Base-by-base conservation (phyloP, 768 basidiomycete genomes). In the Kwoniella heveanensis region DNA sequence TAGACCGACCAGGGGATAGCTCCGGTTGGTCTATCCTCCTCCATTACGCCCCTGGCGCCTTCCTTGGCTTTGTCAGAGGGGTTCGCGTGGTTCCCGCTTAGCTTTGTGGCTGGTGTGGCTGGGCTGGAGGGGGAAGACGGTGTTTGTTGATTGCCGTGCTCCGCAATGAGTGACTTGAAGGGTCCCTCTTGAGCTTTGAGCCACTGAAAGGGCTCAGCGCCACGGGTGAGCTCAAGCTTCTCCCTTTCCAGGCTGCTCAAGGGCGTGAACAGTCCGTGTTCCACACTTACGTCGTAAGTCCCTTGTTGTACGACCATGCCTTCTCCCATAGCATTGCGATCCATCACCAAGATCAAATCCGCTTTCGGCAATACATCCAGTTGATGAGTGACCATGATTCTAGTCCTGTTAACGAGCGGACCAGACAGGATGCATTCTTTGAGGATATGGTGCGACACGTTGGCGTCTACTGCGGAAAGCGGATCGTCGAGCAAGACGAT, bases 401-500 rank as follows among this genome's bases (percentile, higher is more conserved):
- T 80, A 0, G 88, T 88, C 54, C 85, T 82, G 55, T 81, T 71
- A 1, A 86, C 85, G 0, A 87, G 84, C 6, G 72, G 62, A 1
- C 72, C 76, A 1, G 32, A 21, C 0, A 80, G 64, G 5, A 90
- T 74, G 67, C 88, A 89, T 37, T 88, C 80, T 10, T 88, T 85
- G 1, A 89, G 65, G 50, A 89, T 85, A 25, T 83, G 82, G 69
- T 87, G 86, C 7, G 88, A 88, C 2, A 91, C 90, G 67, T 88
- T 85, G 0, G 89, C 85, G 67, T 91, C 90, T 5, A 91, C 87
- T 0, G 90, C 90, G 30, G 87, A 86, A 9, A 96, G 83, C 1
- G 80, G 80, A 54, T 80, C 79, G 56, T 80, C 80, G 13, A 81
- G 67, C 12, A 81, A 64, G 5, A 80, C 74, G 17, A 81, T 65